Evolutionary conservation across 768 basidiomycete species (phyloP).

Genomic region (Pleurotus tuoliensis): DNA sequence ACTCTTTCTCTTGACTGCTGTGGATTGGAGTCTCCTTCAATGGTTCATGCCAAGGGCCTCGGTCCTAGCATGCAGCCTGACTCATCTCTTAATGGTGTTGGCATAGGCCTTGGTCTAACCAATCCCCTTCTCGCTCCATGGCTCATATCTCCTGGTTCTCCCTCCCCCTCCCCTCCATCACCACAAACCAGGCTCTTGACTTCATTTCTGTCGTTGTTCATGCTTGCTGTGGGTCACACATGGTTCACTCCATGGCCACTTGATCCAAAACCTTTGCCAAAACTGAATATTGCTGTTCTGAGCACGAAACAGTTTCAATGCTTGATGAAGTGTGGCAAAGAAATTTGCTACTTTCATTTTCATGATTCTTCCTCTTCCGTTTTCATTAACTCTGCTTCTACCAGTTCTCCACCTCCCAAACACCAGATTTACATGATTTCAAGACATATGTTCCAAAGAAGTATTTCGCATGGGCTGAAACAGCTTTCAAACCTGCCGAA

Average conservation of each 20-base stretch:
- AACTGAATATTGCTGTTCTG: not conserved
- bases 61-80: constrained; percentile 15
- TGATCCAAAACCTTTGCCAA: not conserved
- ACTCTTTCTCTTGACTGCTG: no score
- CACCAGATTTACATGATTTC: constrained; percentile 1
- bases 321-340: not conserved
- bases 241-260: not conserved
- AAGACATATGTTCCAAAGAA: constrained; percentile 19
- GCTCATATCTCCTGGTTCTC: not conserved
- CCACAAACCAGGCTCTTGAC: not conserved
- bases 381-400: constrained; percentile 10
- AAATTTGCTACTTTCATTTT: constrained; percentile 6
- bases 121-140: constrained; percentile 6
- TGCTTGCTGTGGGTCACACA: not conserved
- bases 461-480: constrained; percentile 22
- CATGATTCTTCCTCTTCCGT: constrained; percentile 13
- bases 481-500: constrained; percentile 21
- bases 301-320: not conserved
- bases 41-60: no score
- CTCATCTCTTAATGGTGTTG: constrained; percentile 14
- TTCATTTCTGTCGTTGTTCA: not conserved
- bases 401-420: not conserved
- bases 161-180: not conserved
- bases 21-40: no score
- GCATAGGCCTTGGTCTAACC: constrained; percentile 26